Evolutionary conservation across 805 yeast species (phyloP), one percentile per base, ranked within the genome.

Genomic region (Lachancea meyersii): DNA sequence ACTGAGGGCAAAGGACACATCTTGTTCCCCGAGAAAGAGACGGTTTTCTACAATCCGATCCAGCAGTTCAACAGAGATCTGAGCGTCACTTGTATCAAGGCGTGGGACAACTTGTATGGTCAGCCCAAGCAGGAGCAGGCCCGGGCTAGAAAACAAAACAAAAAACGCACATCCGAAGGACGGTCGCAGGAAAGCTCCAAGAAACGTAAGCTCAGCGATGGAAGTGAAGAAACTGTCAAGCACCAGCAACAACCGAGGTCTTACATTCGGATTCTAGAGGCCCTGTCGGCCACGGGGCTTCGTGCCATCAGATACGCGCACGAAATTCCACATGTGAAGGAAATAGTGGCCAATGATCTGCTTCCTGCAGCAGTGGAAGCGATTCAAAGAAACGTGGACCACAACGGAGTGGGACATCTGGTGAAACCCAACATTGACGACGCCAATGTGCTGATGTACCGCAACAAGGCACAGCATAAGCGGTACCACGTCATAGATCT

Each of bases 11-110:
- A 73, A 43, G 97, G 97, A 11, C 75, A 80, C 19, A 80, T 93
- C 34, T 69, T 89, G 24, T 84, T 83, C 48, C 91, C 95, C 3
- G 82, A 85, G 54, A 80, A 80, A 38, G 88, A 85, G 51, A 72
- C 73, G 46, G 98, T 93, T 9, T 93, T 93, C 59, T 93, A 93
- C 65, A 93, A 93, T 60, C 97, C 95, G 8, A 84, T 93, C 43
- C 99, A 93, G 65, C 97, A 91, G 65, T 93, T 88, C 66, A 93
- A 93, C 63, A 75, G 99, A 54, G 99, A 93, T 60, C 67, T 93
- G 38, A 83, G 95, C 51, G 83, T 86, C 5, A 68, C 82, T 53
- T 88, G 86, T 7, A 89, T 93, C 47, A 75, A 80, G 44, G 95
- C 97, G 0, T 93, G 95, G 91, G 73, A 81, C 31, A 78, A 82